A percentile compares a stretch with the other conserved stretches of the same genome.
Evolutionary conservation across 352 stramenopile species (phyloP).

Genomic region (Blastocystis sp.): DNA sequence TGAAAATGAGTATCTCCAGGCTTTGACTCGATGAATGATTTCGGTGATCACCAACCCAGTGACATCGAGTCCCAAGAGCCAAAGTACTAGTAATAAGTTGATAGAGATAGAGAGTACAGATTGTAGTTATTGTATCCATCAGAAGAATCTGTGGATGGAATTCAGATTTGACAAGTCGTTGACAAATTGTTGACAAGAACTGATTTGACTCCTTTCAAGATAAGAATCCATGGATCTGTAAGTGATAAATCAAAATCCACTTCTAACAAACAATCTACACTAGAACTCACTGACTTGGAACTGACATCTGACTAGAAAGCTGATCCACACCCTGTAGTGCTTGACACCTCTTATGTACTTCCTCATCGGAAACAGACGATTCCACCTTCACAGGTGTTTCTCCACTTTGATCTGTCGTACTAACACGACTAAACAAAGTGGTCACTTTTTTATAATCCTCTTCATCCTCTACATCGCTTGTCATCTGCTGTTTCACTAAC

Average conservation of each 20-base stretch:
- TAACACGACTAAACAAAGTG: conserved; percentile 32
- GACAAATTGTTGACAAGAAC: no score
- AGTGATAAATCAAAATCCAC: no score
- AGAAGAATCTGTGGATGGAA: not conserved
- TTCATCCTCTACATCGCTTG: conserved; percentile 22
- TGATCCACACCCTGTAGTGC: conserved; percentile 29
- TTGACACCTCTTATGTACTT: not conserved
- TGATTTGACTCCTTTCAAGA: no score
- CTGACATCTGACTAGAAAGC: not conserved
- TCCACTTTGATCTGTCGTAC: not conserved
- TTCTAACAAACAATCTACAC: not conserved
- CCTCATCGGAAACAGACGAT: not conserved
- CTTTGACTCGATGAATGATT: not conserved
- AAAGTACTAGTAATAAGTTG: conserved; percentile 21
- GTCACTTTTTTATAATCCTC: conserved; percentile 47
- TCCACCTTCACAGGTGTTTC: not conserved
- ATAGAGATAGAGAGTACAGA: not conserved
- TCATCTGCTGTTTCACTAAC: conserved; percentile 25
- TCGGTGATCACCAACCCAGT: not conserved
- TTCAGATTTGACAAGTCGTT: not conserved
- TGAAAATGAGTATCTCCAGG: conserved; percentile 29
- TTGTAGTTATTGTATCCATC: conserved; percentile 27
- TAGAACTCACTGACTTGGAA: conserved; percentile 2
- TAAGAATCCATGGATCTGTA: no score
- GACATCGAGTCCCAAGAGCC: conserved; percentile 10